A percentile compares a stretch with the other conserved stretches of the same genome.
These are phyloP conservation scores for Stropharia rugosoannulata DNA, from an alignment of 768 basidiomycete genomes.

Conservation along the genomic window DNA sequence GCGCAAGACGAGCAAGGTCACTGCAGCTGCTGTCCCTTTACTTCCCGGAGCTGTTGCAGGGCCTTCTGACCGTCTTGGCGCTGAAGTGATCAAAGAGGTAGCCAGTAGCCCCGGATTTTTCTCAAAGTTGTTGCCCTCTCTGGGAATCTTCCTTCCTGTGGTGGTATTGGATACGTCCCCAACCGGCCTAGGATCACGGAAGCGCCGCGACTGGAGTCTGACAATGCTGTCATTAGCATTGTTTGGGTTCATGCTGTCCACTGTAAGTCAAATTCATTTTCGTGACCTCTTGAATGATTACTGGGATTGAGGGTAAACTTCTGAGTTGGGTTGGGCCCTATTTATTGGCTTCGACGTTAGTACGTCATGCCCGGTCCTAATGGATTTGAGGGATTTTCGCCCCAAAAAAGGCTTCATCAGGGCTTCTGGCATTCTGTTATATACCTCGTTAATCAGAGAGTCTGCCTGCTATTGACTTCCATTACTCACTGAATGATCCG, in stretches of 20 bases:
- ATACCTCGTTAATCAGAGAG: not conserved
- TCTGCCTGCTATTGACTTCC: not conserved
- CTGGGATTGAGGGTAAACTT: not conserved
- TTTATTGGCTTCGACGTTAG: not conserved
- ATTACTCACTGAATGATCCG: not conserved
- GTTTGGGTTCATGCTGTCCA: constrained; percentile 64
- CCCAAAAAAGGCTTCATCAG: not conserved
- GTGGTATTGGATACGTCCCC: constrained; percentile 39
- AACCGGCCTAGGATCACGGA: constrained; percentile 33
- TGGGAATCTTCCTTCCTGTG: constrained; percentile 72
- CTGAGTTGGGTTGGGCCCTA: not conserved
- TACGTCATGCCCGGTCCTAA: not conserved
- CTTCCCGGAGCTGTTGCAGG: constrained; percentile 15
- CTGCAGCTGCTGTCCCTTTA: constrained; percentile 22
- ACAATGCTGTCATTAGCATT: constrained; percentile 65
- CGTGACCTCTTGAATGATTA: not conserved
- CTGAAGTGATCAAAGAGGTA: not conserved
- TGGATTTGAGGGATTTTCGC: constrained; percentile 3
- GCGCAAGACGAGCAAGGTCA: constrained; percentile 18
- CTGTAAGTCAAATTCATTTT: constrained; percentile 42
- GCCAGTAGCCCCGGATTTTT: constrained; percentile 22
- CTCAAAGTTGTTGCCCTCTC: constrained; percentile 47
- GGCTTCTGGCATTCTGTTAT: not conserved
- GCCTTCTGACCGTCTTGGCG: not conserved
- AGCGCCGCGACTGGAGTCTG: constrained; percentile 75